Base-by-base conservation (phyloP, 2,329 filamentous ascomycete genomes). In the Aphanocladium album region DNA sequence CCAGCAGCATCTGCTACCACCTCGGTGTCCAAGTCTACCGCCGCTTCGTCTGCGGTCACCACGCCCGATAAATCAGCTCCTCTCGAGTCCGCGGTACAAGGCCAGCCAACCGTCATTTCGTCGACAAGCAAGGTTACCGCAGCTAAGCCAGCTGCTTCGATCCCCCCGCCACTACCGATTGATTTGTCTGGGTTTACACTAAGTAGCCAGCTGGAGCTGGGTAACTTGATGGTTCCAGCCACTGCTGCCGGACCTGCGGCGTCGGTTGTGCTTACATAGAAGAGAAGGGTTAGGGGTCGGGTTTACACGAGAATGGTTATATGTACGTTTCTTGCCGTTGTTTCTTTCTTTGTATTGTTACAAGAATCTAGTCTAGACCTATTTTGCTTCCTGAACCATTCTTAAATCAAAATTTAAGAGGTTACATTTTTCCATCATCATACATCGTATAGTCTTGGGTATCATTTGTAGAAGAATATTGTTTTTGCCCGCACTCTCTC, bases 141-240 rank as follows among this genome's bases (percentile, higher is more conserved):
- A 14, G 30, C 46, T 2, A 33, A 30, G 19, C 52, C 61, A n/a
- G 53, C 52, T 16, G 35, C 51, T 11, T 51, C 56, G 7, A 33
- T 51, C 6, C 62, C 62, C 16, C 68, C 67, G 2, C 62, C 67
- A 9, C 63, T 65, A 17, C 66, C 67, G 1, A 73, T 79, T 60
- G 70, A 79, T 62, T 62, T 79, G 9, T 75, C 71, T 35, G 76
- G 74, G 9, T 60, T 80, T 61, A 72, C 69, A 7, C 69, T 82
- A 52, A 76, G 71, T 65, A 81, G 75, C 60, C 67, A 72, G 50
- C 67, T 82, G 46, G 71, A 77, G 54, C 68, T 82, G 12, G 80
- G 79, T 33, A 80, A 76, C 60, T 67, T 81, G 53, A 66, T 65
- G 25, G 12, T 37, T 37, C 19, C 12, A 12, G 52, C 52, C 14